These are phyloP conservation scores for Phaeosphaeriaceae sp. DNA, from an alignment of 2,329 filamentous ascomycete genomes.

Conservation along the genomic window DNA sequence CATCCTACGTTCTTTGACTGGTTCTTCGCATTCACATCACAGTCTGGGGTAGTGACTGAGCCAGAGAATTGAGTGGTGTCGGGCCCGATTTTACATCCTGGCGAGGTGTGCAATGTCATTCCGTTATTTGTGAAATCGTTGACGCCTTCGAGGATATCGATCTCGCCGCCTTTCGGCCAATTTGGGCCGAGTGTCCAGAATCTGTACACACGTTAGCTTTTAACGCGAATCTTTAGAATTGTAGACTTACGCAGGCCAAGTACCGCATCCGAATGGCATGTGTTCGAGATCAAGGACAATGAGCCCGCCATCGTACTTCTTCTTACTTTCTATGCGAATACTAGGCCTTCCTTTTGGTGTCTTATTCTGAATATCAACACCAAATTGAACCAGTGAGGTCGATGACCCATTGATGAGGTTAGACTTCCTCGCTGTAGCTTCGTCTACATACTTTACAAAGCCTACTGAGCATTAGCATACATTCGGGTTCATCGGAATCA, in stretches of 20 bases:
- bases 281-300: conserved; percentile 59
- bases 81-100: conserved; percentile 52
- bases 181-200: conserved; percentile 43
- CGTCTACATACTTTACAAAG: conserved; percentile 50
- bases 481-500: conserved; percentile 2
- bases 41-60: conserved; percentile 55
- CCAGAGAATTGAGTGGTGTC: conserved; percentile 56
- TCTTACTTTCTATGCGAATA: conserved; percentile 56
- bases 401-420: conserved; percentile 50
- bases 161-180: conserved; percentile 52
- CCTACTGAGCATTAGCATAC: conserved; percentile 31
- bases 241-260: conserved; percentile 55
- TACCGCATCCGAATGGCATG: conserved; percentile 59
- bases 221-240: neutral
- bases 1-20: conserved; percentile 52
- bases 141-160: conserved; percentile 58
- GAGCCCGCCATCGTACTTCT: conserved; percentile 55
- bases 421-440: conserved; percentile 45
- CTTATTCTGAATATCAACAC: conserved; percentile 52
- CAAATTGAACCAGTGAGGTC: conserved; percentile 50
- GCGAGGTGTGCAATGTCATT: conserved; percentile 57
- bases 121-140: conserved; percentile 51
- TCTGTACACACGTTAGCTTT: conserved; percentile 21
- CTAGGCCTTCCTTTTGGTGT: conserved; percentile 51
- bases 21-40: conserved; percentile 53